These are phyloP conservation scores for Talaromyces islandicus DNA, from an alignment of 2,329 filamentous ascomycete genomes.

Conservation along the genomic window DNA sequence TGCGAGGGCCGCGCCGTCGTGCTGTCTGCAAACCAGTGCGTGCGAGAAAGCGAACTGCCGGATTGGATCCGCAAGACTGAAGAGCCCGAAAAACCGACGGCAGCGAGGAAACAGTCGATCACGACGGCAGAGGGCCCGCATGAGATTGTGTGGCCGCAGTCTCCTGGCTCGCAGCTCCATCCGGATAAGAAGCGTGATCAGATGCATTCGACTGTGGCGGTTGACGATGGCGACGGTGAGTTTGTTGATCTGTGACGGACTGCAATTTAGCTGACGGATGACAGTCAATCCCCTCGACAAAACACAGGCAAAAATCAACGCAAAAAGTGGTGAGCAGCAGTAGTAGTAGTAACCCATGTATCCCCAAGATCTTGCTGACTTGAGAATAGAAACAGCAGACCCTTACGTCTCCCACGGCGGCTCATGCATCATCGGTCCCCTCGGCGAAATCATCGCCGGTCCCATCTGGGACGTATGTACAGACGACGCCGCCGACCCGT, in stretches of 20 bases:
- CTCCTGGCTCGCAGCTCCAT: slow-evolving; percentile 11
- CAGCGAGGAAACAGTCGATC: slow-evolving; percentile 16
- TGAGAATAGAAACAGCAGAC: neutral
- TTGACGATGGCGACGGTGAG: slow-evolving; percentile 6
- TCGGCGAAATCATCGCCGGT: slow-evolving; percentile 71
- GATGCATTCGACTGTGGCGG: slow-evolving; percentile 5
- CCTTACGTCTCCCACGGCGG: slow-evolving; percentile 66
- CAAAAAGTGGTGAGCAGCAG: neutral
- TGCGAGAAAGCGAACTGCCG: slow-evolving; percentile 54
- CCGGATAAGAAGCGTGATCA: slow-evolving; percentile 14
- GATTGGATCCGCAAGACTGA: slow-evolving; percentile 44
- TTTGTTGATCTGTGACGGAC: neutral
- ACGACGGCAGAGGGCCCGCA: slow-evolving; percentile 36
- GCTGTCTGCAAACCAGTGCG: slow-evolving; percentile 77
- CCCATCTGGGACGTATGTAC: slow-evolving; percentile 69
- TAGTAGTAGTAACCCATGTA: too few species aligned
- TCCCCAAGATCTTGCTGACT: neutral
- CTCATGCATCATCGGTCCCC: slow-evolving; percentile 72
- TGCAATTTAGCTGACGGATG: neutral
- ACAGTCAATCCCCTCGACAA: neutral
- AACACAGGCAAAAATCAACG: neutral
- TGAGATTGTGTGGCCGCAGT: slow-evolving; percentile 41
- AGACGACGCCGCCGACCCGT: slow-evolving; percentile 18
- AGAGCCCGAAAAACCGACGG: neutral
- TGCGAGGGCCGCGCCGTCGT: slow-evolving; percentile 81